These are phyloP conservation scores for Podila verticillata DNA, from an alignment of 192 early-diverging fungal species.

Conservation along the genomic window DNA sequence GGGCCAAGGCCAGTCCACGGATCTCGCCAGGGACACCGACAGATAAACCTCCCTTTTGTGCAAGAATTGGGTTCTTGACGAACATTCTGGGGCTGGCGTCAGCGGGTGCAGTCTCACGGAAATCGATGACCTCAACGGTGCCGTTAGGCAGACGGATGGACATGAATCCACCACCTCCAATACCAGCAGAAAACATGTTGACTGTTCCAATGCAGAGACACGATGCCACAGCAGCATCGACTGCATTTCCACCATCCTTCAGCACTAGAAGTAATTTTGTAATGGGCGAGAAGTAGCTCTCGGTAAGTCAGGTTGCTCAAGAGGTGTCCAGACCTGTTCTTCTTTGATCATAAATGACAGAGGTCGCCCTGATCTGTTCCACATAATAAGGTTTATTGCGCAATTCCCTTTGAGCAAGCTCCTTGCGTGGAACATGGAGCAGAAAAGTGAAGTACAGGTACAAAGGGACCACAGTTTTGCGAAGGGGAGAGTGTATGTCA, in stretches of 20 bases:
- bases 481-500: no score
- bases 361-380: no score
- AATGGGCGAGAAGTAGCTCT: no score
- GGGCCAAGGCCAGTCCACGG: conserved; percentile 85
- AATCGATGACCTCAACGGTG: conserved; percentile 80
- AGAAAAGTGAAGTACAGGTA: no score
- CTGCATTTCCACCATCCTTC: conserved; percentile 87
- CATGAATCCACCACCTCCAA: conserved; percentile 97
- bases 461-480: no score
- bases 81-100: conserved; percentile 83
- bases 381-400: neutral
- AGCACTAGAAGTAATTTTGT: conserved; percentile 56
- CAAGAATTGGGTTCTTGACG: conserved; percentile 70
- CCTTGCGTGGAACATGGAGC: neutral
- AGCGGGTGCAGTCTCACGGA: conserved; percentile 86
- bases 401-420: neutral
- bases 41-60: conserved; percentile 75
- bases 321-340: no score
- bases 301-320: no score
- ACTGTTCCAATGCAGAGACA: conserved; percentile 87
- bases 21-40: conserved; percentile 92
- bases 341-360: no score
- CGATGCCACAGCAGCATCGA: conserved; percentile 90
- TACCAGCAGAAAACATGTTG: conserved; percentile 89
- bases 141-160: conserved; percentile 73